Evolutionary conservation across 306 rosid species (phyloP).

Genomic region (Sindora glabra): DNA sequence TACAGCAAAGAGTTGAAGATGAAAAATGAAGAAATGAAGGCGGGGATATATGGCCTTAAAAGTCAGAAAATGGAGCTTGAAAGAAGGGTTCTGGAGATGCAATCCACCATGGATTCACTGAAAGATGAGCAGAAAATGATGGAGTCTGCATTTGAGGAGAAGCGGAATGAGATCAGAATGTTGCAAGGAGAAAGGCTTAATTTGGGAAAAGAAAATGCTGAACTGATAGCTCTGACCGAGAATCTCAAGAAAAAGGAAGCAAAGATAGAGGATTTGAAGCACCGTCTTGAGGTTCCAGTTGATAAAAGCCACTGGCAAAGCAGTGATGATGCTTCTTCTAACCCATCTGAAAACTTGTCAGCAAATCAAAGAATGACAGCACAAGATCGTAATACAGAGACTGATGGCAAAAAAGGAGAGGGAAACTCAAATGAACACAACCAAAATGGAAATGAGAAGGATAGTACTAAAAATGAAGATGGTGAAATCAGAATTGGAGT

Average conservation of each 20-base stretch:
- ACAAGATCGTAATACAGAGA: constrained; percentile 10
- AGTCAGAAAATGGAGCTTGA: constrained; percentile 70
- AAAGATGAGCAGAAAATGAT: constrained; percentile 62
- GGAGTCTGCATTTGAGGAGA: constrained; percentile 53
- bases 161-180: constrained; percentile 53
- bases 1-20: constrained; percentile 39
- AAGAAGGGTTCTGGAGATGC: constrained; percentile 50
- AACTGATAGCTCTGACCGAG: constrained; percentile 26
- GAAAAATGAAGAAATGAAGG: constrained; percentile 63
- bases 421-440: background rate
- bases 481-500: constrained; percentile 1
- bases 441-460: background rate
- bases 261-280: constrained; percentile 51
- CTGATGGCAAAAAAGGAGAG: constrained; percentile 3
- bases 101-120: constrained; percentile 60
- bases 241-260: constrained; percentile 58
- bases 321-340: constrained; percentile 29
- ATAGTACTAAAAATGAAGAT: constrained; percentile 12
- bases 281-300: constrained; percentile 24
- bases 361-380: constrained; percentile 14
- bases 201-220: constrained; percentile 17
- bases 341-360: constrained; percentile 10
- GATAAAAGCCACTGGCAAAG: constrained; percentile 13
- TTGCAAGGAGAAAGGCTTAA: constrained; percentile 18
- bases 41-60: constrained; percentile 38